Base-by-base conservation (phyloP, 441 rosid genomes). In the Pelargonium fulgidum region DNA sequence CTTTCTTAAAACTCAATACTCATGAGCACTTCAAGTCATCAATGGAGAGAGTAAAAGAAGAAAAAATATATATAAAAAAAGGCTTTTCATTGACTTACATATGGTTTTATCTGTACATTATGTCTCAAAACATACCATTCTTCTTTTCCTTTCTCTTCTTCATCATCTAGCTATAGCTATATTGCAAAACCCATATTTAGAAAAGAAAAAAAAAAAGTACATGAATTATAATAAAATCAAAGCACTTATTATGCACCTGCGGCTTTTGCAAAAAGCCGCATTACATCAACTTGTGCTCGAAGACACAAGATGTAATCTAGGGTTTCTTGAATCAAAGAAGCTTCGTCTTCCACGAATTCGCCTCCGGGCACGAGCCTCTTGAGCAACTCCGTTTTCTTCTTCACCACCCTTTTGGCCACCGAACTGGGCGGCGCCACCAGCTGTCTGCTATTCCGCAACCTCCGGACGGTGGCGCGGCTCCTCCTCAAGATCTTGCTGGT, bases 361-460 rank as follows among this genome's bases (percentile, higher is more conserved):
- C 98, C 97, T 4, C 98, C 97, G 0, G 97, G 98, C 7, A 93
- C 85, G 4, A 93, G 74, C 71, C 80, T 81, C 81, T 83, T 90
- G 66, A 93, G 80, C 71, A 87, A 56, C 39, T 77, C 76, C 13
- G 83, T 87, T 73, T 92, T 85, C 78, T 81, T 85, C 77, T 78
- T 86, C 56, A 85, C 72, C 82, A 85, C 54, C 75, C 66, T 68
- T 70, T 75, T 85, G 0, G 89, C 87, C 22, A 82, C 56, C 1
- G 78, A 73, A 47, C 72, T 62, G 11, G 88, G 76, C 6, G 48
- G 59, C 73, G 64, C 72, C 64, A 41, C 61, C 16, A 16, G 50
- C 5, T 68, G 65, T 3, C 17, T 69, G 33, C 73, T 72, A 10
- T 73, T 81, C 69, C 75, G 76, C 58, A 68, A 71, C 76, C 76